phyloP scores from a whole-genome alignment of 2,329 filamentous ascomycete species.

The Aspergillus sp. region DNA sequence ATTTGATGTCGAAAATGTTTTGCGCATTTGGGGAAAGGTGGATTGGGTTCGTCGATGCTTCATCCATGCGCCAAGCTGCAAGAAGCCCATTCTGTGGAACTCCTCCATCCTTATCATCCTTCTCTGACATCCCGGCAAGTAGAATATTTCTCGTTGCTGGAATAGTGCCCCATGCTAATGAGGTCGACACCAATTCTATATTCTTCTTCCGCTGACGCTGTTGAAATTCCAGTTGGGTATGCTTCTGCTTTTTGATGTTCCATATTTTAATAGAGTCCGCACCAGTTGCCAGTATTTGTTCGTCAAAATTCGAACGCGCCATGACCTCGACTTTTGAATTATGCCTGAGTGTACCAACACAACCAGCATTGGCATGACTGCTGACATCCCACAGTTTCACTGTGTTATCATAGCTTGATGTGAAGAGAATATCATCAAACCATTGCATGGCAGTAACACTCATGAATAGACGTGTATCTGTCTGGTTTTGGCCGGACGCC shows the following conservation, averaged over 20 bases:
- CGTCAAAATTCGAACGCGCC: constrained; percentile 35
- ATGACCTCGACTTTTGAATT: constrained; percentile 47
- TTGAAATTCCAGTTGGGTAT: constrained; percentile 23
- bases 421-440: constrained; percentile 43
- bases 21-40: constrained; percentile 42
- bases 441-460: constrained; percentile 52
- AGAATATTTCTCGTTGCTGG: constrained; percentile 37
- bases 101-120: constrained; percentile 28
- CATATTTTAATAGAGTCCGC: constrained; percentile 33
- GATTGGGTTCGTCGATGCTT: constrained; percentile 28
- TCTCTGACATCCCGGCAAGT: constrained; percentile 50
- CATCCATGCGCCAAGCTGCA: constrained; percentile 47
- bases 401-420: constrained; percentile 49
- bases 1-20: constrained; percentile 54
- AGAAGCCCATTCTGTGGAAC: constrained; percentile 45
- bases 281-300: constrained; percentile 44
- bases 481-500: constrained; percentile 38
- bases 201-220: constrained; percentile 18
- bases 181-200: constrained; percentile 37
- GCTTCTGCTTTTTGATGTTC: constrained; percentile 14
- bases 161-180: constrained; percentile 43
- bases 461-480: constrained; percentile 49
- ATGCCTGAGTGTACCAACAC: constrained; percentile 37
- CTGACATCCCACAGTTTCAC: constrained; percentile 51
- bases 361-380: constrained; percentile 19